Base-by-base conservation (phyloP, 208 protist species). In the Trypanosoma theileri region DNA sequence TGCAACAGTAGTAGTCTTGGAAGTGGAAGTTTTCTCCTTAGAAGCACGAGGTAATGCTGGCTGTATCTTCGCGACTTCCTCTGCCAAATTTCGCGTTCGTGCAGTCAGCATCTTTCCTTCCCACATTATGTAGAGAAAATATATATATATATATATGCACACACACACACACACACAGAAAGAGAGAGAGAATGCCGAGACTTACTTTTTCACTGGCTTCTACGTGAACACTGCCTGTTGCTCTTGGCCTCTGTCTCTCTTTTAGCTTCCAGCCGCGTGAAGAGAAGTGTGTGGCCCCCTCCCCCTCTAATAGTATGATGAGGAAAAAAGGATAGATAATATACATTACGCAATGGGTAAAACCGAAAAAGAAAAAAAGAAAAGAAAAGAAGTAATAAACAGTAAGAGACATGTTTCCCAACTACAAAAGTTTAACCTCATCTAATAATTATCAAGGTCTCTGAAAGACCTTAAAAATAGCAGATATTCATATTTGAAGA, bases 361-460 rank as follows among this genome's bases (percentile, higher is more conserved):
- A 74, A 46, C 59, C 41, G 54, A 6, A 42, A 41, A 24, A 14
- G 17, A 17, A 64, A 35, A 31, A 45, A 53, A 28, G 6, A 35
- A 1, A 35, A 6, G 6, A 35, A 35, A 35, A 35, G 1, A 35
- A 35, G 1, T 35, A 35, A 35, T 6, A 35, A 35, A 35, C 28
- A 35, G 28, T 35, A 35, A 35, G 28, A 35, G 6, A 1, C 28
- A 6, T 35, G 1, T 35, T 35, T 35, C 28, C 28, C 6, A 35
- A 35, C 1, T 8, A 35, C 1, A 35, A 35, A 35, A 35, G 6
- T 8, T 35, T 8, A 35, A 35, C 28, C 28, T 35, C 28, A 8
- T 35, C 28, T n/a, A n/a, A n/a, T n/a, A 35, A 35, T 8, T 35
- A 6, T 35, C 28, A 35, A 35, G 28, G 28, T 1, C 28, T 35